phyloP scores from a whole-genome alignment of 805 yeast species.

The Cyberlindnera saturnus region DNA sequence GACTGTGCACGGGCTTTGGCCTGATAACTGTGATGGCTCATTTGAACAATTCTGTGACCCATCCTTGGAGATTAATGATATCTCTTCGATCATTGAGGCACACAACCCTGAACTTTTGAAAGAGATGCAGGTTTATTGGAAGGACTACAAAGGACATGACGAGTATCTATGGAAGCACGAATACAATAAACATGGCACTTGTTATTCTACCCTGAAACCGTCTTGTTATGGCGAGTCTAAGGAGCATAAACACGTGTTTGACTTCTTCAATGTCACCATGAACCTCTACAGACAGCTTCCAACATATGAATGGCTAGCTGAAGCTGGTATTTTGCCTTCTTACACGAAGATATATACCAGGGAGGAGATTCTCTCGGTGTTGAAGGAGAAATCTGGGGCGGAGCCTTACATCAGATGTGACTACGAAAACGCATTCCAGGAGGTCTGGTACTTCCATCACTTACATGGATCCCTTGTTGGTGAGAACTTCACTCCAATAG shows the following conservation, averaged over 20 bases:
- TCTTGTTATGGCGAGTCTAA: conserved; percentile 47
- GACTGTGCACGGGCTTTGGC: conserved; percentile 87
- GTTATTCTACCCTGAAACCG: conserved; percentile 75
- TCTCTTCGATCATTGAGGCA: conserved; percentile 37
- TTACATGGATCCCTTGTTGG: conserved; percentile 65
- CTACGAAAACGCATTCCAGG: conserved; percentile 36
- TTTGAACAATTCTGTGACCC: conserved; percentile 75
- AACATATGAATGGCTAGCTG: conserved; percentile 59
- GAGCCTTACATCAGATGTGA: conserved; percentile 60
- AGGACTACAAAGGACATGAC: conserved; percentile 63
- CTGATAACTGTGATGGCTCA: conserved; percentile 80
- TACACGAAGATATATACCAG: conserved; percentile 49
- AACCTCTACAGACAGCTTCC: conserved; percentile 53
- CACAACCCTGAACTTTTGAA: conserved; percentile 42
- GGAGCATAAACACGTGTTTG: conserved; percentile 45
- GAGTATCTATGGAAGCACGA: conserved; percentile 82
- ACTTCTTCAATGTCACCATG: conserved; percentile 60
- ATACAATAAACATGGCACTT: conserved; percentile 91
- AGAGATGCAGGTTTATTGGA: conserved; percentile 63
- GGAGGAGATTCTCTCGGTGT: conserved; percentile 46
- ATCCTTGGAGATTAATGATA: conserved; percentile 47
- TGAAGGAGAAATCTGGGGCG: conserved; percentile 44
- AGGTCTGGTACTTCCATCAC: conserved; percentile 73
- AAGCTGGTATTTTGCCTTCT: conserved; percentile 69
- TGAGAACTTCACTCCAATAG: conserved; percentile 62